Evolutionary conservation across 2,329 filamentous ascomycete genomes (phyloP).

Genomic region (Rhynchosporium graminicola): DNA sequence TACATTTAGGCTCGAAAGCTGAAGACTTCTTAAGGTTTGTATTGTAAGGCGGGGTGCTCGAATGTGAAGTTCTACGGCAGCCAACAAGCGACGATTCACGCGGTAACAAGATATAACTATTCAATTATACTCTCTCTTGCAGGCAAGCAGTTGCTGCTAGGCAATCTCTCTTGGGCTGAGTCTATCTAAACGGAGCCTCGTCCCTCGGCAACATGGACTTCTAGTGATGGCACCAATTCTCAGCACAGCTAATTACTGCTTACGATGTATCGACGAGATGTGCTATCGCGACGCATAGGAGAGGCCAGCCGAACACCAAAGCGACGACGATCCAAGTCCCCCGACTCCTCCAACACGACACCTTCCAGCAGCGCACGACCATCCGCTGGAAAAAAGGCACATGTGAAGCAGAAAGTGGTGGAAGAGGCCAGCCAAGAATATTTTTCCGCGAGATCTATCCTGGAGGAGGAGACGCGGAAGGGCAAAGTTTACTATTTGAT

Average conservation of each 20-base stretch:
- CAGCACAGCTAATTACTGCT: not conserved
- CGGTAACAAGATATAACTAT: not conserved
- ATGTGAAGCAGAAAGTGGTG: not conserved
- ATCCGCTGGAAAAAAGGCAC: slow-evolving; percentile 1
- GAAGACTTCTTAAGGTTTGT: not conserved
- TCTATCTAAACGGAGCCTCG: not conserved
- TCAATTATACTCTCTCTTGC: not conserved
- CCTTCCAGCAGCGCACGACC: not conserved
- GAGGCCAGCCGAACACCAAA: not conserved
- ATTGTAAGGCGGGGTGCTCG: not conserved
- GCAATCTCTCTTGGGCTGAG: not conserved
- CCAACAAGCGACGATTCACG: not conserved
- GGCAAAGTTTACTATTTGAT: slow-evolving; percentile 47
- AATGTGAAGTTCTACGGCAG: slow-evolving; percentile 1
- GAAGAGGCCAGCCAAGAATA: not conserved
- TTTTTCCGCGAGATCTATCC: not conserved
- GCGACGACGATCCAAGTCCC: not conserved
- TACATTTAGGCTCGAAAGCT: not conserved
- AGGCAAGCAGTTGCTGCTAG: slow-evolving; percentile 1
- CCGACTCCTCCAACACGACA: not conserved
- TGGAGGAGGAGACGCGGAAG: slow-evolving; percentile 1
- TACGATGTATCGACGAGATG: not conserved
- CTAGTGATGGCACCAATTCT: not conserved
- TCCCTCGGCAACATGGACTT: not conserved
- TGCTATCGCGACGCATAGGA: not conserved